phyloP scores from a whole-genome alignment of 768 basidiomycete genomes.

The Candolleomyces aberdarensis region DNA sequence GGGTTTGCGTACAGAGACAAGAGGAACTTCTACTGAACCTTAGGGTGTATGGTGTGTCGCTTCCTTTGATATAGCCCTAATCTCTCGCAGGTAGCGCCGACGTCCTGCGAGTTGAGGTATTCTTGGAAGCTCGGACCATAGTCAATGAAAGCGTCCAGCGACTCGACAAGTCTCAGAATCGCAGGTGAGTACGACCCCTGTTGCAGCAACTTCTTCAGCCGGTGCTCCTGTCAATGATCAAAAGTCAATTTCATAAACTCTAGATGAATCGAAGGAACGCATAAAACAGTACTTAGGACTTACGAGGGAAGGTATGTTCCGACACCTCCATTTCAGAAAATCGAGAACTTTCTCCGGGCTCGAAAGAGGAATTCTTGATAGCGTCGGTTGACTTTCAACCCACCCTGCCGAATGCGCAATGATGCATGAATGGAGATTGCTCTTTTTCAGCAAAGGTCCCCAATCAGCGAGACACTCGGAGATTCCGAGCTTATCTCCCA shows the following conservation, averaged over 20 bases:
- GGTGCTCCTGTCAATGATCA: constrained; percentile 17
- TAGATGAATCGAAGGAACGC: not conserved
- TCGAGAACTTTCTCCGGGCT: constrained; percentile 33
- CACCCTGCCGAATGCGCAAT: constrained; percentile 39
- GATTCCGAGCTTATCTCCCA: constrained; percentile 31
- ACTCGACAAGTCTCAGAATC: constrained; percentile 32
- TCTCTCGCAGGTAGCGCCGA: constrained; percentile 16
- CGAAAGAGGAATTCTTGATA: constrained; percentile 24
- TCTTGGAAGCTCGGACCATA: constrained; percentile 33
- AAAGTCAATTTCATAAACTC: not conserved
- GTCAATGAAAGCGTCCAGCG: constrained; percentile 39
- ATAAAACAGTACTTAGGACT: constrained; percentile 5
- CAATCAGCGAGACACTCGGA: constrained; percentile 31
- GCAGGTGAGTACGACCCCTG: constrained; percentile 31
- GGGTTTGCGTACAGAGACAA: not conserved
- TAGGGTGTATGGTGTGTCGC: constrained; percentile 29
- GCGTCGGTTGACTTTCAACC: constrained; percentile 14
- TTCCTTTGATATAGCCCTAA: constrained; percentile 27
- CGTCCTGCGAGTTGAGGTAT: constrained; percentile 25
- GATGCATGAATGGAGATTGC: constrained; percentile 30
- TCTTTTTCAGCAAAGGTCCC: constrained; percentile 33
- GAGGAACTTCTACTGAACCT: constrained; percentile 21
- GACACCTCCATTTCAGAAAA: constrained; percentile 33
- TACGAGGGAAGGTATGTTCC: constrained; percentile 25
- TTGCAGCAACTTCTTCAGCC: constrained; percentile 23